phyloP scores from a whole-genome alignment of 2,329 filamentous ascomycete species.

The Ophiostoma sp. region DNA sequence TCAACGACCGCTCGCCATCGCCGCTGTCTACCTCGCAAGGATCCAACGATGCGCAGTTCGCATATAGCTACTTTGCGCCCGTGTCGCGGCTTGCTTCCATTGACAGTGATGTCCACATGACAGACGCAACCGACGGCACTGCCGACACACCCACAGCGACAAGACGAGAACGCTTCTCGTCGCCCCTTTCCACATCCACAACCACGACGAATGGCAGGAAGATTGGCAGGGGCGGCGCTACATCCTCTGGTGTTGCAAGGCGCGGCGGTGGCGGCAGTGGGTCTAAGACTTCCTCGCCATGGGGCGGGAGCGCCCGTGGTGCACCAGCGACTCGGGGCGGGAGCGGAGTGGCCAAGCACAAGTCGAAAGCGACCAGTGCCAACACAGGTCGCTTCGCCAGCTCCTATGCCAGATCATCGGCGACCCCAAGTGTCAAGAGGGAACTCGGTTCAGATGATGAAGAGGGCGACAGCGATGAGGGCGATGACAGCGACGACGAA shows the following conservation, averaged over 20 bases:
- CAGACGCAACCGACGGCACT: slow-evolving; percentile 22
- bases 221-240: neutral
- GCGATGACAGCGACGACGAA: neutral
- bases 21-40: slow-evolving; percentile 17
- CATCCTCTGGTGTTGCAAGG: neutral
- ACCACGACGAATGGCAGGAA: slow-evolving; percentile 11
- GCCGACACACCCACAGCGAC: neutral
- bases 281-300: neutral
- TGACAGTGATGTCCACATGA: slow-evolving; percentile 25
- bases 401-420: slow-evolving; percentile 9
- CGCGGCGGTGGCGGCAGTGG: slow-evolving; percentile 1
- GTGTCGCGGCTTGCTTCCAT: neutral
- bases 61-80: slow-evolving; percentile 16
- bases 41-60: slow-evolving; percentile 10
- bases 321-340: slow-evolving; percentile 10
- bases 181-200: slow-evolving; percentile 17
- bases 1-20: slow-evolving; percentile 18
- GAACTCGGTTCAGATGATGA: slow-evolving; percentile 12
- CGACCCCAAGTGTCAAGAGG: slow-evolving; percentile 19
- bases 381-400: neutral
- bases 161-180: slow-evolving; percentile 15
- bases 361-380: slow-evolving; percentile 2
- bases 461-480: neutral
- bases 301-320: slow-evolving; percentile 1
- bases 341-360: neutral